These are phyloP conservation scores for Fusarium pininemorale DNA, from an alignment of 2,329 filamentous ascomycete genomes.

Conservation along the genomic window DNA sequence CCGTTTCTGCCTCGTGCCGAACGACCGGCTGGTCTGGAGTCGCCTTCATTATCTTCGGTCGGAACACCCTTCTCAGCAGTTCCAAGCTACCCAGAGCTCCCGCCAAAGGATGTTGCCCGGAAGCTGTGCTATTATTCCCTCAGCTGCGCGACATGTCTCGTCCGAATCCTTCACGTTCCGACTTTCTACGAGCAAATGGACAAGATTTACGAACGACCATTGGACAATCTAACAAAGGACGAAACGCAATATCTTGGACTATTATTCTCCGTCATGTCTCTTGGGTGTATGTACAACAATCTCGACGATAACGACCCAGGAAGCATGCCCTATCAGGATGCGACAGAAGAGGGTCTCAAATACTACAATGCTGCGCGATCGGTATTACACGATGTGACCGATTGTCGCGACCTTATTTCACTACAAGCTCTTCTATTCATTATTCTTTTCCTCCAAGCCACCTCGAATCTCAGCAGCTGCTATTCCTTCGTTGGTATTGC, in stretches of 20 bases:
- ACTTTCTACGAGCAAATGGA: constrained; percentile 83
- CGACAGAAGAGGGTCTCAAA: constrained; percentile 71
- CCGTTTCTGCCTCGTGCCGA: constrained; percentile 66
- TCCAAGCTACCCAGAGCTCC: constrained; percentile 72
- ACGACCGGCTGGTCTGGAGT: constrained; percentile 69
- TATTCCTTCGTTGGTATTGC: constrained; percentile 85
- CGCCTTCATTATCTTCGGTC: constrained; percentile 68
- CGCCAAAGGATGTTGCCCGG: constrained; percentile 66
- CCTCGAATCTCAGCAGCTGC: constrained; percentile 80
- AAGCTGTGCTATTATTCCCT: constrained; percentile 65
- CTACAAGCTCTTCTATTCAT: constrained; percentile 82
- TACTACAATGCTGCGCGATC: constrained; percentile 76
- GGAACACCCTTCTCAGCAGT: constrained; percentile 69
- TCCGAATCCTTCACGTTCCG: constrained; percentile 81
- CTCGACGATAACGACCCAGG: constrained; percentile 64
- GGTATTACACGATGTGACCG: constrained; percentile 71
- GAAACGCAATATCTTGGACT: constrained; percentile 76
- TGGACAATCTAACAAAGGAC: constrained; percentile 68
- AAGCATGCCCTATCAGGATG: constrained; percentile 57
- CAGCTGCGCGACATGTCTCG: constrained; percentile 65
- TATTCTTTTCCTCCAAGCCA: constrained; percentile 82
- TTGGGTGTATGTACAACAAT: constrained; percentile 76
- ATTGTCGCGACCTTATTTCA: constrained; percentile 77
- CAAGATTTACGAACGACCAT: constrained; percentile 75
- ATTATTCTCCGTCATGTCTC: constrained; percentile 74